Base-by-base conservation (phyloP, 495 filamentous ascomycete genomes). In the Immersiella caudata region DNA sequence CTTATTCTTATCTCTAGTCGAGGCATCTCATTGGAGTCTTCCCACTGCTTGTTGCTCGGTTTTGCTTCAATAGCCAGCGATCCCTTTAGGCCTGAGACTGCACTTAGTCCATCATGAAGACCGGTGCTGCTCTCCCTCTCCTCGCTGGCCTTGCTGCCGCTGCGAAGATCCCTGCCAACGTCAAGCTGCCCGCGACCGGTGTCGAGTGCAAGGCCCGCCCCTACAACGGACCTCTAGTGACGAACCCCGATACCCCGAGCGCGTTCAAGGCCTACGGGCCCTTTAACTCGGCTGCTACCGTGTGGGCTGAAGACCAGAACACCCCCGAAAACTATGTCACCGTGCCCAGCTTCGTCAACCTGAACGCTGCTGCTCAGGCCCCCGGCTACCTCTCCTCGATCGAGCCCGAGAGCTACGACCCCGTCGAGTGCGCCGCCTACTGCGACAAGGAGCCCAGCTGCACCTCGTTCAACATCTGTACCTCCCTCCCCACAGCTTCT, bases 391-490 rank as follows among this genome's bases (percentile, higher is more conserved):
- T 71, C 36, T 51, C 52, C 50, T 66, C 67, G 27, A 66, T 64
- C n/a, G 65, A 57, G 40, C 67, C 69, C 12, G 21, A 18, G 2
- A 20, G 4, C 8, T 71, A 71, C 67, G 49, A 64, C 26, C 49
- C 64, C 36, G 50, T 62, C 11, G 35, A 69, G 40, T 71, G 70
- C 60, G 70, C 67, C n/a, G 33, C 50, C 54, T 18, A 64, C 27
- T 71, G 70, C 51, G 33, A 69, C 25, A 12, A 20, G 21, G 51
- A 64, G 11, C 22, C 20, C 20, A 64, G 63, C 22, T 71, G 70
- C 49, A 56, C 36, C 26, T 49, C 50, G 7, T 71, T 71, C 70
- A 67, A 67, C 40, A 71, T 69, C 63, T 70, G 68, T 70, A 40
- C 20, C 21, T 27, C n/a, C 3, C 50, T 0, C 46, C 27, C 11